Conservation (phyloP, 31 red algal species). For the Odonthalia washingtoniensis region DNA sequence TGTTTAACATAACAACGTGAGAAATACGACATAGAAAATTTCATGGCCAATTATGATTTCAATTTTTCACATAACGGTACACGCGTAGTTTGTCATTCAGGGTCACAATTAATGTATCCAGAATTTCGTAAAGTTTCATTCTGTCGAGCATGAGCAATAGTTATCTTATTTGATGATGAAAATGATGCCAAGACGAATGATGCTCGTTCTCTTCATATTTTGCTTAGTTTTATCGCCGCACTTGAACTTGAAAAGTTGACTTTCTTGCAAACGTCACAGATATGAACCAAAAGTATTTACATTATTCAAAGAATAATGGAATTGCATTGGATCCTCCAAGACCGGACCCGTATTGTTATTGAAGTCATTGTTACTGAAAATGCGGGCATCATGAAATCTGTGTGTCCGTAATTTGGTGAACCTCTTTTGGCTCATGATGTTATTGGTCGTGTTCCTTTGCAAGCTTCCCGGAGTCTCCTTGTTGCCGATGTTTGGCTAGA, state of each 20-base stretch:
- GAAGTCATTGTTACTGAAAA: constrained; percentile 84
- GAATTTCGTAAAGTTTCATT: constrained; percentile 72
- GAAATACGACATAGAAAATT: constrained; percentile 80
- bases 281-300: too few species aligned
- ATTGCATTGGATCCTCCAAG: constrained; percentile 37
- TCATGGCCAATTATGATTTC: constrained; percentile 75
- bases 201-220: constrained; percentile 70
- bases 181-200: constrained; percentile 72
- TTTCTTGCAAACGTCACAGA: too few species aligned
- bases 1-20: constrained; percentile 69
- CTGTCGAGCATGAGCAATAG: constrained; percentile 62
- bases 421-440: constrained; percentile 81
- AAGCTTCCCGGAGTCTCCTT: constrained; percentile 67
- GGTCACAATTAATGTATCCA: constrained; percentile 64
- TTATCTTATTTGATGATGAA: constrained; percentile 72
- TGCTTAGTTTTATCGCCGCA: constrained; percentile 65
- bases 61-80: constrained; percentile 67
- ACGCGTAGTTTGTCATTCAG: constrained; percentile 71
- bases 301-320: too few species aligned
- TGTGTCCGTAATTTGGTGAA: constrained; percentile 69
- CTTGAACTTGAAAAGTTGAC: constrained; percentile 73
- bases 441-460: constrained; percentile 65
- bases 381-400: constrained; percentile 74
- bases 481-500: constrained; percentile 83
- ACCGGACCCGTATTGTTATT: constrained; percentile 69